Base-by-base conservation (phyloP, 768 basidiomycete species). In the Sarcomyxa edulis region DNA sequence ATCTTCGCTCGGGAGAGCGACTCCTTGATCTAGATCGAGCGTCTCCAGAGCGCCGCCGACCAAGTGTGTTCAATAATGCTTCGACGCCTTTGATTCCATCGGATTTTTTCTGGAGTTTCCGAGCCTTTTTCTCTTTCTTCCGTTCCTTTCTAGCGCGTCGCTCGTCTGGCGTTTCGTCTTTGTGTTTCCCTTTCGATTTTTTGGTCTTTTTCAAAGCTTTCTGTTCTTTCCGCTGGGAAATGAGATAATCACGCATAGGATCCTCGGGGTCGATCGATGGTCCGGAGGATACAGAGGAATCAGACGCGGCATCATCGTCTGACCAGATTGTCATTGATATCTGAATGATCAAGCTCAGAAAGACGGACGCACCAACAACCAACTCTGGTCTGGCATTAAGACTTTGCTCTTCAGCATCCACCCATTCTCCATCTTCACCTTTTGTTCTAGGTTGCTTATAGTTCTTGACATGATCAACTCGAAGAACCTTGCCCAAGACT, bases 191-290 rank as follows among this genome's bases (percentile, higher is more conserved):
- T 56, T 85, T 86, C 5, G 60, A 53, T 48, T 76, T 76, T 49
- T 78, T 82, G 35, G 59, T 53, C 53, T 83, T 81, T 62, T 82
- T 84, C 42, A 69, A 60, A 3, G 71, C 78, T 48, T 81, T 85
- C 53, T 78, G 76, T 53, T 90, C 86, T 48, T 65, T 76, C 50
- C 75, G 72, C 56, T 94, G 76, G 1, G 79, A 73, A 26, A 93
- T 62, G 23, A 99, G 68, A 56, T 89, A 98, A 45, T 93, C 94
- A 20, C 84, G 78, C 96, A 99, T 98, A 1, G 96, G 96, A 61
- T 99, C 96, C 55, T 98, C 95, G 1, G 88, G 89, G 57, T 98
- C 94, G 40, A 96, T 85, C 7, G 76, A 70, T 19, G 80, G 73
- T 12, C 65, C 71, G 12, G 80, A 72, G 2, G 74, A 73, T 11